Evolutionary conservation across 164 flowering plant genomes (phyloP), one percentile per base, ranked within the genome.

Genomic region (Berberis vulgaris): DNA sequence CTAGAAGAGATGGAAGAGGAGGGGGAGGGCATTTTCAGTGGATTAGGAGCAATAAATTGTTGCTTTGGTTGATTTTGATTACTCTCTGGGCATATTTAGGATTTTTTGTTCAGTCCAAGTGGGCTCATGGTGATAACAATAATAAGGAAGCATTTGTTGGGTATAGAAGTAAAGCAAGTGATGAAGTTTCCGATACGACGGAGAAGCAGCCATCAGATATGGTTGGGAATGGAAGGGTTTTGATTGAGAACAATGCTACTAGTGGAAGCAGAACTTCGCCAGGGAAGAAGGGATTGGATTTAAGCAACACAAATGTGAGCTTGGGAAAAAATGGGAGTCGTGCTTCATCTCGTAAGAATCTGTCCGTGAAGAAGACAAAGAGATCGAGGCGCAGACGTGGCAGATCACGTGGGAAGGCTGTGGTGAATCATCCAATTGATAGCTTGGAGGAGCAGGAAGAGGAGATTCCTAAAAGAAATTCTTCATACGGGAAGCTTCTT

Each of bases 21-120:
- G 49, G 72, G 69, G 75, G 69, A 26, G 26, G 26, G 26, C 26
- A 26, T 26, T 26, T 26, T 64, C 84, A 80, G 62, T 89, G 87
- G 84, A 80, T 89, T 47, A 71, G 87, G 42, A 80, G 86, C 68
- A 86, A 82, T 58, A 72, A 86, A 5, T 52, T 95, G 58, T 70
- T 91, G 55, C 84, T 78, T 59, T 95, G 97, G 99, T 74, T 95
- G 83, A 73, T 88, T 54, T 68, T 95, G 67, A 89, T 95, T 49
- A 85, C 97, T 63, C 89, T 95, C 8, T 95, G 99, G 99, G 80
- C 96, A 26, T 95, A 95, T 74, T 82, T 85, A 64, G 99, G 88
- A 9, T 95, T 95, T 65, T 84, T 82, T 72, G 78, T 95, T 43
- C 99, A 95, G 79, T 91, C 97, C 7, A 85, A 80, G 70, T 95